Percentiles rank a stretch among this genome's conserved stretches.
phyloP scores from a whole-genome alignment of 2,329 filamentous ascomycete genomes.

The Neonectria sp. region DNA sequence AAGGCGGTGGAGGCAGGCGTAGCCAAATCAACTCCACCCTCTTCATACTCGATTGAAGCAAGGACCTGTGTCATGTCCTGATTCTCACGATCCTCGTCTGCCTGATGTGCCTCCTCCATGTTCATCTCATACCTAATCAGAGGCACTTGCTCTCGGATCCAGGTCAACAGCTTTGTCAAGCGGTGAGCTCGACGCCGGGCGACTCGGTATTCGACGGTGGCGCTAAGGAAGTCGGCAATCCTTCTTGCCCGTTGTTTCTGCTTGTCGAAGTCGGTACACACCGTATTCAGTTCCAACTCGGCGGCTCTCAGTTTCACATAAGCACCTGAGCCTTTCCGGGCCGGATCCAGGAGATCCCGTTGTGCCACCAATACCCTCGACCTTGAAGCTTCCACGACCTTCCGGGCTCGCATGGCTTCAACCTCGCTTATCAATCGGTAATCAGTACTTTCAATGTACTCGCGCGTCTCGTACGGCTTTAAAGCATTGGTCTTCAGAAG shows the following conservation, averaged over 20 bases:
- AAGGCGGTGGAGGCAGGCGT: too few relatives aligned
- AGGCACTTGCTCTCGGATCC: constrained; percentile 38
- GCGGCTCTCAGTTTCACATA: constrained; percentile 19
- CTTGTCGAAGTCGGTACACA: neutral
- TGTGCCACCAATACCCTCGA: constrained; percentile 37
- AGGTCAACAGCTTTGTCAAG: constrained; percentile 39
- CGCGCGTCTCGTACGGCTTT: constrained; percentile 19
- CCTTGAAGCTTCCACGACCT: constrained; percentile 37
- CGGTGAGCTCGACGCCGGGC: constrained; percentile 32
- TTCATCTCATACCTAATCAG: constrained; percentile 34
- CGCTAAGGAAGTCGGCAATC: constrained; percentile 23
- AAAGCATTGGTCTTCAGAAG: constrained; percentile 32
- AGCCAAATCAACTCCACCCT: too few relatives aligned
- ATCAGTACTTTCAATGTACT: constrained; percentile 26
- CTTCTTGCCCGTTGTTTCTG: constrained; percentile 16
- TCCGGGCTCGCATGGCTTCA: constrained; percentile 18
- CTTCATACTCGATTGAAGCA: too few relatives aligned
- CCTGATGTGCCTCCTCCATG: too few relatives aligned
- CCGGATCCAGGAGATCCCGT: constrained; percentile 38
- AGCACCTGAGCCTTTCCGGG: constrained; percentile 24
- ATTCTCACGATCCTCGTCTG: too few relatives aligned
- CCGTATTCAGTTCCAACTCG: constrained; percentile 25
- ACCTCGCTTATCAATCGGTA: neutral
- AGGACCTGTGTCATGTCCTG: too few relatives aligned
- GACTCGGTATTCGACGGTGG: constrained; percentile 33